Conservation (phyloP, 2,329 filamentous ascomycete genomes). For the Cyphellophora attinorum region DNA sequence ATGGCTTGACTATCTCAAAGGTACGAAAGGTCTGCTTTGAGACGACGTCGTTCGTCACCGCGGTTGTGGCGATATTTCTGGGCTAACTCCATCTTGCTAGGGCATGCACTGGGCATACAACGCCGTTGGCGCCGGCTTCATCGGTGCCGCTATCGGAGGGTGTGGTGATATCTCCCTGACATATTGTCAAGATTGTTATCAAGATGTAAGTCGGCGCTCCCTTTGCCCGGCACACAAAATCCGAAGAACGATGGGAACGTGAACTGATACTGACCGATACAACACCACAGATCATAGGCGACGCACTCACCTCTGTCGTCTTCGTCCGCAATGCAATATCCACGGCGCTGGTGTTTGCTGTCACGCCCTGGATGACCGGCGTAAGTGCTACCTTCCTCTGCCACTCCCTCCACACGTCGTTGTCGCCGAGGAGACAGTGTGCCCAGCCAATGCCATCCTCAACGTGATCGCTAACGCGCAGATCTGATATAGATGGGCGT, state of each 20-base stretch:
- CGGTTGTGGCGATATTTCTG: too few relatives aligned
- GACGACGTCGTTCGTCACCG: too few relatives aligned
- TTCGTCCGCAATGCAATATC: conserved; percentile 36
- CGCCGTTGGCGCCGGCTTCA: conserved; percentile 24
- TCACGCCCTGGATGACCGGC: conserved; percentile 31
- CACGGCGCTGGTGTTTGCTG: conserved; percentile 37
- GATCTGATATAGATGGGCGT: too few relatives aligned
- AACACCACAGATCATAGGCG: conserved; percentile 33
- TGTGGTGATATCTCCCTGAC: conserved; percentile 1
- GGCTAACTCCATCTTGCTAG: too few relatives aligned
- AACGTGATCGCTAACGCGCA: too few relatives aligned
- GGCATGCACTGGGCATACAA: conserved; percentile 22
- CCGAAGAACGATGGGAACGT: too few relatives aligned
- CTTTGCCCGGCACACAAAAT: background rate
- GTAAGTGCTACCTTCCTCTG: too few relatives aligned
- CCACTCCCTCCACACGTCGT: too few relatives aligned
- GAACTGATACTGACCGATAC: conserved; percentile 2
- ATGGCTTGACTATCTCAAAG: conserved; percentile 25
- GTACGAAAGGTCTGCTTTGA: too few relatives aligned
- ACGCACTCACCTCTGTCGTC: conserved; percentile 36
- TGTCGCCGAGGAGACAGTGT: too few relatives aligned
- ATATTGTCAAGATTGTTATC: conserved; percentile 15
- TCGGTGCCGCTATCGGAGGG: conserved; percentile 22
- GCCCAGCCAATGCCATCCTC: too few relatives aligned
- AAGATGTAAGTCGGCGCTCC: conserved; percentile 4